These are phyloP conservation scores for Pogostemon cablin DNA, from an alignment of 257 asterid genomes.

Conservation along the genomic window DNA sequence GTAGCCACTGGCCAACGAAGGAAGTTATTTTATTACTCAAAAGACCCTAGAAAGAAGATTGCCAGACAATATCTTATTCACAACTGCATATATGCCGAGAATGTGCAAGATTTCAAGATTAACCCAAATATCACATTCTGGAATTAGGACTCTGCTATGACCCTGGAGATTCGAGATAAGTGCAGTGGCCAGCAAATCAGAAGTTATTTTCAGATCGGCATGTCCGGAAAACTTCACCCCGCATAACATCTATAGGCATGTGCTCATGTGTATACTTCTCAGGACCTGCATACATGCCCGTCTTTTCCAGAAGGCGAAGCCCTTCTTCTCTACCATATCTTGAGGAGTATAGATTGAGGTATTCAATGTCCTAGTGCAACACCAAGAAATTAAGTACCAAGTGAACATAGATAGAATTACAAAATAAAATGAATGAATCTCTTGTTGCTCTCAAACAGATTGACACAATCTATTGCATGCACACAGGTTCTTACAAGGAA, in stretches of 20 bases:
- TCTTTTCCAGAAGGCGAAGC: conserved; percentile 74
- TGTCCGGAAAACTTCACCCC: conserved; percentile 87
- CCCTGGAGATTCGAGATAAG: conserved; percentile 1
- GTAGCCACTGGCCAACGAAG: too few relatives aligned
- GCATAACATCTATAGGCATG: conserved; percentile 83
- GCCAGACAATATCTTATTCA: too few relatives aligned
- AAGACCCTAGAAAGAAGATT: too few relatives aligned
- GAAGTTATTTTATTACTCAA: too few relatives aligned
- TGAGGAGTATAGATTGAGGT: conserved; percentile 77
- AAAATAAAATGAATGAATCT: not conserved
- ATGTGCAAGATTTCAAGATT: not conserved
- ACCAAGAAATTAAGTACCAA: not conserved
- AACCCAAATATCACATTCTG: conserved; percentile 5
- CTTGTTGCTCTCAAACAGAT: conserved; percentile 4
- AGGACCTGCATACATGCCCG: conserved; percentile 87
- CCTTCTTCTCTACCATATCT: conserved; percentile 90
- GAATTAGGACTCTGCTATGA: not conserved
- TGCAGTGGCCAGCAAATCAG: conserved; percentile 16
- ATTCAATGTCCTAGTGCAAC: conserved; percentile 70
- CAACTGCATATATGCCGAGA: too few relatives aligned
- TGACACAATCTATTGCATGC: not conserved
- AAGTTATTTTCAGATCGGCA: conserved; percentile 52
- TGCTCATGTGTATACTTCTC: conserved; percentile 89
- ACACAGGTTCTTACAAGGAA: not conserved
- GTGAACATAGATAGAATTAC: not conserved